phyloP scores from a whole-genome alignment of 257 asterid genomes.

The Capsicum pubescens region DNA sequence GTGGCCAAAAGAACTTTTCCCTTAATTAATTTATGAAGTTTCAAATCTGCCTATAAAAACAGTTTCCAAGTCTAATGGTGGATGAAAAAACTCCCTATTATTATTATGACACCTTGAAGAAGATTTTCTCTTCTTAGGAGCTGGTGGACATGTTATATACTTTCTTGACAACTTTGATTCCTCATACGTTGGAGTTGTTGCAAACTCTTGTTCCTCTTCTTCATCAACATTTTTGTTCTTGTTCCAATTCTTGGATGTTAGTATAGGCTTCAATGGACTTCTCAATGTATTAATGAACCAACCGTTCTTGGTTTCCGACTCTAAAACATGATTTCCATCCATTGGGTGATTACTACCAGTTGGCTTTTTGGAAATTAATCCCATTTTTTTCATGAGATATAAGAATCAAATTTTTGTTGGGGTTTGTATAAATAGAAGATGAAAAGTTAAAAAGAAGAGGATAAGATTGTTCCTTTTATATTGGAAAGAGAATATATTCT shows the following conservation, averaged over 20 bases:
- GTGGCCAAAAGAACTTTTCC: too few species aligned
- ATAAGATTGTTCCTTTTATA: background rate
- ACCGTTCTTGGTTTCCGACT: conserved; percentile 36
- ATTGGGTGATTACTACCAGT: conserved; percentile 24
- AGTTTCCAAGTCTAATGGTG: conserved; percentile 46
- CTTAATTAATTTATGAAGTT: background rate
- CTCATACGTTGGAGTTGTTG: conserved; percentile 51
- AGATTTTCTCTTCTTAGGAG: conserved; percentile 53
- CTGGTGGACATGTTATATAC: conserved; percentile 45
- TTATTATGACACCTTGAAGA: conserved; percentile 40
- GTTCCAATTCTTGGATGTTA: conserved; percentile 26
- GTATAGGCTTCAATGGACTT: conserved; percentile 43
- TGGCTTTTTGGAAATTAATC: conserved; percentile 12
- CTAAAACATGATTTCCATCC: conserved; percentile 32
- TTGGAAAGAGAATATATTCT: conserved; percentile 36
- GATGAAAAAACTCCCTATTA: conserved; percentile 42
- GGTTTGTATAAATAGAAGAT: conserved; percentile 3
- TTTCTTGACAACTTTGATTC: conserved; percentile 41
- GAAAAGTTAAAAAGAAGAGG: background rate
- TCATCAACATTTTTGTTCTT: conserved; percentile 35
- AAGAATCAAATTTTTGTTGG: background rate
- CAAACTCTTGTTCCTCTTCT: conserved; percentile 25
- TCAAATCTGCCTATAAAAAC: conserved; percentile 33
- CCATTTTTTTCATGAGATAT: background rate
- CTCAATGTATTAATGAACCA: conserved; percentile 42